phyloP scores from a whole-genome alignment of 1,284 basidiomycete species.

The Naganishia sp. region DNA sequence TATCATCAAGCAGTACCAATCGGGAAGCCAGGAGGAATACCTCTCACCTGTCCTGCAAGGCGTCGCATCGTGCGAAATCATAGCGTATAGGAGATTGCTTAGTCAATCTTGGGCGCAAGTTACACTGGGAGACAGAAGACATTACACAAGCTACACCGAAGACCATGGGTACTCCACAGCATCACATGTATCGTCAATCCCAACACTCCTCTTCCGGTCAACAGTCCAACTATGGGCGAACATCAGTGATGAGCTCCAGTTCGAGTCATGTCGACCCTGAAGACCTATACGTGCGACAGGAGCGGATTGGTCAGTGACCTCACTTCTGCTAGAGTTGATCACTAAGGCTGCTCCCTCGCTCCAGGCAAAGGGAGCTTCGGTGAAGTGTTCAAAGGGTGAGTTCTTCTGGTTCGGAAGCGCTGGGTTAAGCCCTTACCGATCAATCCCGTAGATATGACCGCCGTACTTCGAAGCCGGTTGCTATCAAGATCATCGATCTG shows the following conservation, averaged over 20 bases:
- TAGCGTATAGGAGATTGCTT: no score
- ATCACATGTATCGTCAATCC: background rate
- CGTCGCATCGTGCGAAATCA: no score
- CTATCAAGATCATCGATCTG: constrained; percentile 98
- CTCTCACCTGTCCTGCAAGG: no score
- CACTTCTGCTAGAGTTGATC: constrained; percentile 7
- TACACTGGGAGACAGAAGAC: background rate
- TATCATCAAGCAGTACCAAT: no score
- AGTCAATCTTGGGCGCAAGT: background rate
- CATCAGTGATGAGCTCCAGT: constrained; percentile 11
- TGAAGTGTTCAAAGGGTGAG: constrained; percentile 93
- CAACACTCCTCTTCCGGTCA: background rate
- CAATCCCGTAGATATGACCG: constrained; percentile 72
- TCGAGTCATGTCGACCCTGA: constrained; percentile 67
- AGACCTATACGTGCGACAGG: constrained; percentile 92
- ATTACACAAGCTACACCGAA: background rate
- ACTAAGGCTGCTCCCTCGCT: constrained; percentile 24
- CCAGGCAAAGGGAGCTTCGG: constrained; percentile 94
- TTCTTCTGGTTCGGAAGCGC: background rate
- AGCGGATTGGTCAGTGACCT: constrained; percentile 88
- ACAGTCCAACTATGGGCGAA: background rate
- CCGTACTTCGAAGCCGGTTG: constrained; percentile 86
- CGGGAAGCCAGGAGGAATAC: no score
- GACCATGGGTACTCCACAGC: background rate
- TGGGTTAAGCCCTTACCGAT: background rate